Evolutionary conservation across 345 rosid genomes (phyloP).

Genomic region (Rhizophora apiculata): DNA sequence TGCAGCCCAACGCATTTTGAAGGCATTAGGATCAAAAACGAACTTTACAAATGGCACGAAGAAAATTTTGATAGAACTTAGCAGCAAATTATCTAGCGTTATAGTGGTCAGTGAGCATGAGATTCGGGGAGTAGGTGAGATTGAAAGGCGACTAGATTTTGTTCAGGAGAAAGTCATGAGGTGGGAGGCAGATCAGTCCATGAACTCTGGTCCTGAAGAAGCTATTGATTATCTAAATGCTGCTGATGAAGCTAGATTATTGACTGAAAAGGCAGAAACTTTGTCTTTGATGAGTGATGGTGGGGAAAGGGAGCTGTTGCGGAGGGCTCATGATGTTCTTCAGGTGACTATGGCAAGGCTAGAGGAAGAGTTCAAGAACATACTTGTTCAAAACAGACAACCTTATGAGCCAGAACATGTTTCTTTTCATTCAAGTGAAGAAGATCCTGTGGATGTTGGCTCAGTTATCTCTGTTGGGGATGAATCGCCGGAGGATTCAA

Average conservation of each 20-base stretch:
- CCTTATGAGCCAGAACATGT: conserved; percentile 63
- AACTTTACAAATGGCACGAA: conserved; percentile 52
- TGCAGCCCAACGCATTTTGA: conserved; percentile 53
- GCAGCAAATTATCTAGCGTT: conserved; percentile 54
- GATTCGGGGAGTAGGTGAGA: conserved; percentile 19
- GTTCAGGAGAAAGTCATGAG: conserved; percentile 62
- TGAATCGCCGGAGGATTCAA: conserved; percentile 56
- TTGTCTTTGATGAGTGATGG: conserved; percentile 23
- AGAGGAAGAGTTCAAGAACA: conserved; percentile 73
- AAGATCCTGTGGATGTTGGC: conserved; percentile 48
- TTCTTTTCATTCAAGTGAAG: conserved; percentile 70
- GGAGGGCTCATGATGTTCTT: conserved; percentile 71
- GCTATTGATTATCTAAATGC: conserved; percentile 48
- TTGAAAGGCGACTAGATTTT: conserved; percentile 41
- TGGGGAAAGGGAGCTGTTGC: conserved; percentile 38
- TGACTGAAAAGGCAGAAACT: conserved; percentile 53
- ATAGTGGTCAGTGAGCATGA: conserved; percentile 25
- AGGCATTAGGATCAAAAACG: conserved; percentile 55
- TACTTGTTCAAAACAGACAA: conserved; percentile 63
- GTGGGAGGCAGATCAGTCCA: conserved; percentile 64
- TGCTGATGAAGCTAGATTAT: conserved; percentile 49
- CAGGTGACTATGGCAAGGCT: conserved; percentile 83
- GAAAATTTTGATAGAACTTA: conserved; percentile 55
- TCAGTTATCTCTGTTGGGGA: conserved; percentile 56
- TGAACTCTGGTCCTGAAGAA: conserved; percentile 59